phyloP scores from a whole-genome alignment of 345 rosid species.

The Camelina hispida region DNA sequence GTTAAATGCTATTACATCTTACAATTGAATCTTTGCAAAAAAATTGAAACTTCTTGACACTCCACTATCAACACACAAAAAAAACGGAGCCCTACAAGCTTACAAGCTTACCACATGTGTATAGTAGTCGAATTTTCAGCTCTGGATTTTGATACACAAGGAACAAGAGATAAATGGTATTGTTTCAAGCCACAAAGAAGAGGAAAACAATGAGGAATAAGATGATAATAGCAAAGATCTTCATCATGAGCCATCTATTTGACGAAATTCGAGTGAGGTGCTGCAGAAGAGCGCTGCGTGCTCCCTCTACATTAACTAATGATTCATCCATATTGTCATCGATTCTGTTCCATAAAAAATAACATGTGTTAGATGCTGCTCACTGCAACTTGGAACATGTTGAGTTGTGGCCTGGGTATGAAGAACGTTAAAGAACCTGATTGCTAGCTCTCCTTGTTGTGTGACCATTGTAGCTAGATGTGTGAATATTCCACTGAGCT shows the following conservation, averaged over 20 bases:
- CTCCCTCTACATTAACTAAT: conserved; percentile 81
- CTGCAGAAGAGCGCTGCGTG: conserved; percentile 71
- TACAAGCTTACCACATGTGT: conserved; percentile 11
- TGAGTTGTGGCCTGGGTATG: not conserved
- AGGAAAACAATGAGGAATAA: conserved; percentile 69
- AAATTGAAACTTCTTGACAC: not conserved
- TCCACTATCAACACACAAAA: not conserved
- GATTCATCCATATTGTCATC: conserved; percentile 97
- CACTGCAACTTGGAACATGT: conserved; percentile 23
- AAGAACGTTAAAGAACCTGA: conserved; percentile 49
- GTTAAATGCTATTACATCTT: not conserved
- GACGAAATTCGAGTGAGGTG: conserved; percentile 84
- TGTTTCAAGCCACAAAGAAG: conserved; percentile 68
- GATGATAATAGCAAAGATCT: conserved; percentile 77
- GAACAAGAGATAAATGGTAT: not conserved
- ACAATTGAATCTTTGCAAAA: not conserved
- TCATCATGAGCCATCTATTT: conserved; percentile 93
- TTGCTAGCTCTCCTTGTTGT: conserved; percentile 89
- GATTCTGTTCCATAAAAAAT: conserved; percentile 59
- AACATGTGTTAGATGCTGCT: conserved; percentile 19
- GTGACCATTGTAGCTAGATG: conserved; percentile 93
- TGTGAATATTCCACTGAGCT: conserved; percentile 87
- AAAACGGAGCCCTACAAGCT: not conserved
- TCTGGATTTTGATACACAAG: conserved; percentile 11
- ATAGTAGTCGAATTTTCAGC: not conserved